Evolutionary conservation across 768 basidiomycete species (phyloP).

Genomic region (Rhodotorula babjevae): DNA sequence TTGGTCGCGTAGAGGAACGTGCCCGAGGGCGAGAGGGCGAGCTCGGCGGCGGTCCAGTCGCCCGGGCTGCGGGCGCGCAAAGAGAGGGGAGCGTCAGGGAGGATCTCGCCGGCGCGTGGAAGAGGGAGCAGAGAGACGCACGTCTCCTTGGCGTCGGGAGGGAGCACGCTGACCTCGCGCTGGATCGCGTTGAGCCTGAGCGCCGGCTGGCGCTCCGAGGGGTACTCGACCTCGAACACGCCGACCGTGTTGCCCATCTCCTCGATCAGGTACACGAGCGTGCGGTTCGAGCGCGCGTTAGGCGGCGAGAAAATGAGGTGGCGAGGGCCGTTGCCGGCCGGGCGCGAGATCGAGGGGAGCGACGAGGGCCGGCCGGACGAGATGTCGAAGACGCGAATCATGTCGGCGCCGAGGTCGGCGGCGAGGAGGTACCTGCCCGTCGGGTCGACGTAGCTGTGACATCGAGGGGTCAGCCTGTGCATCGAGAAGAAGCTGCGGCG

Average conservation of each 20-base stretch:
- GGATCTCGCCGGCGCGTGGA: background rate
- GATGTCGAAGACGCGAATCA: conserved; percentile 13
- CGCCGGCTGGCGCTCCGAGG: background rate
- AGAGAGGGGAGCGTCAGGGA: background rate
- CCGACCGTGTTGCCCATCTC: conserved; percentile 24
- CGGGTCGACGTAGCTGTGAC: conserved; percentile 24
- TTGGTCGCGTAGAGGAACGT: conserved; percentile 29
- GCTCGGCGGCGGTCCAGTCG: conserved; percentile 32
- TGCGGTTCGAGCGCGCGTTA: background rate
- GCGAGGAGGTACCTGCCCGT: conserved; percentile 22
- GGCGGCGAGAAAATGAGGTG: conserved; percentile 24
- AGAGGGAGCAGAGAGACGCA: background rate
- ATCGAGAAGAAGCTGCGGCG: background rate
- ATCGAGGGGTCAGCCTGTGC: no score
- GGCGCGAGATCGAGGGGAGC: conserved; percentile 2
- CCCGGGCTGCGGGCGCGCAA: background rate
- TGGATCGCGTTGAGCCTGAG: conserved; percentile 12
- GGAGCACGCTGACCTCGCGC: conserved; percentile 18
- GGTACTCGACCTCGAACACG: conserved; percentile 23
- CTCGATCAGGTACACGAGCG: conserved; percentile 31
- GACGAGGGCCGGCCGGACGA: background rate
- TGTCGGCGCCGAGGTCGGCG: conserved; percentile 32
- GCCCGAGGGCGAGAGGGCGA: conserved; percentile 8
- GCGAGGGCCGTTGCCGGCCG: conserved; percentile 23
- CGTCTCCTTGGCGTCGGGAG: conserved; percentile 3